Conservation (phyloP, 2,329 filamentous ascomycete species). For the Monosporascus sp. region DNA sequence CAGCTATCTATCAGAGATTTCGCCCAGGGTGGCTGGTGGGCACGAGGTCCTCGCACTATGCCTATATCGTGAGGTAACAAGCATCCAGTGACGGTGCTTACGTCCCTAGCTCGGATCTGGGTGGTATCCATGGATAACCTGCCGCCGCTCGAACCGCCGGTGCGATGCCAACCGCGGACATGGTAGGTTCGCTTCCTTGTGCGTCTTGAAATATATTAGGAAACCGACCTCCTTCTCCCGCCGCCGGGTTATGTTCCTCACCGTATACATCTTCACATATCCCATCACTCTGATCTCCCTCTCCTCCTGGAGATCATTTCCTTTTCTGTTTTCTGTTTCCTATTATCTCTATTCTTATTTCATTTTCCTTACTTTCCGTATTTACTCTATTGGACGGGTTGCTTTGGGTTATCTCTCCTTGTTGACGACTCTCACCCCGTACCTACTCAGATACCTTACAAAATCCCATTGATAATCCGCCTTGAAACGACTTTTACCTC, state of each 20-base stretch:
- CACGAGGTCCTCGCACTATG: background rate
- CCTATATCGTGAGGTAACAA: background rate
- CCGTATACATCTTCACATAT: slow-evolving; percentile 12
- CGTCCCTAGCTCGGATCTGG: background rate
- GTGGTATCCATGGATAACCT: background rate
- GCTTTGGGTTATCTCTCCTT: slow-evolving; percentile 18
- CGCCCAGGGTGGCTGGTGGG: background rate
- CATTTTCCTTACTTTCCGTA: slow-evolving; percentile 11
- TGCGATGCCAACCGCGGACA: background rate
- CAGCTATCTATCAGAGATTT: background rate
- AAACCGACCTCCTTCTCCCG: slow-evolving; percentile 12
- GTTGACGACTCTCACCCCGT: slow-evolving; percentile 3
- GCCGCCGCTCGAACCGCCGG: background rate
- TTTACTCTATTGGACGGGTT: slow-evolving; percentile 13
- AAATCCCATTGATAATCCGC: slow-evolving; percentile 5
- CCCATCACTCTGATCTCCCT: slow-evolving; percentile 16
- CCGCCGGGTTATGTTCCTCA: slow-evolving; percentile 10
- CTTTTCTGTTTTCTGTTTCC: slow-evolving; percentile 19
- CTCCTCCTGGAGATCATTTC: slow-evolving; percentile 19
- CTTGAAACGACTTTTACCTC: slow-evolving; percentile 9
- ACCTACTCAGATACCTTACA: slow-evolving; percentile 7
- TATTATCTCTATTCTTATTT: slow-evolving; percentile 14
- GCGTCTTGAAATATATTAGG: slow-evolving; percentile 11
- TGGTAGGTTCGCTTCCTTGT: slow-evolving; percentile 4
- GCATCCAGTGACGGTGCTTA: background rate